Evolutionary conservation across 257 asterid species (phyloP).

Genomic region (Forsythia viridissima): DNA sequence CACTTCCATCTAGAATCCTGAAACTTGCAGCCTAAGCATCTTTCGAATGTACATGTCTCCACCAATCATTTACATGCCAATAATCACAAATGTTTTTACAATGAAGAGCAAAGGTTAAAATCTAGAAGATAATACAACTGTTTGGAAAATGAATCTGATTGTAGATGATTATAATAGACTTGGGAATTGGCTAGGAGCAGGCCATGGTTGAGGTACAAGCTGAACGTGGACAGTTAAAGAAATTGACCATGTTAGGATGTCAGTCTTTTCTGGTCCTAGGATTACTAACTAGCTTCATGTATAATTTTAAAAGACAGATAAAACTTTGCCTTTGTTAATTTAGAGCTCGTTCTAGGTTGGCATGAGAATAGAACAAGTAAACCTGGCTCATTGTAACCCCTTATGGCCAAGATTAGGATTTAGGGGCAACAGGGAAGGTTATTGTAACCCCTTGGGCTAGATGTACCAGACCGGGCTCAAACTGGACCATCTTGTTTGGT

Average conservation of each 20-base stretch:
- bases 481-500: background rate
- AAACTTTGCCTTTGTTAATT: background rate
- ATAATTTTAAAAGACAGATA: background rate
- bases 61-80: background rate
- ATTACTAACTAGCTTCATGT: background rate
- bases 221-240: background rate
- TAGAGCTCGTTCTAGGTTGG: background rate
- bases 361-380: background rate
- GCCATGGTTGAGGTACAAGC: background rate
- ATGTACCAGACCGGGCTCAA: background rate
- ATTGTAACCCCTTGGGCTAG: background rate
- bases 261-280: background rate
- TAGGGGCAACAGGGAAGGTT: background rate
- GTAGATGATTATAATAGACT: background rate
- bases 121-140: background rate
- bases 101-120: background rate
- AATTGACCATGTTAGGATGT: background rate
- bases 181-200: background rate
- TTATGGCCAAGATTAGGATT: background rate
- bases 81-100: background rate
- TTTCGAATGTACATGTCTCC: background rate
- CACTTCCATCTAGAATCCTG: background rate
- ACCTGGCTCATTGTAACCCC: background rate
- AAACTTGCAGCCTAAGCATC: background rate
- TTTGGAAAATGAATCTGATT: background rate